phyloP scores from a whole-genome alignment of 441 rosid species.

The Rhodomyrtus psidioides region DNA sequence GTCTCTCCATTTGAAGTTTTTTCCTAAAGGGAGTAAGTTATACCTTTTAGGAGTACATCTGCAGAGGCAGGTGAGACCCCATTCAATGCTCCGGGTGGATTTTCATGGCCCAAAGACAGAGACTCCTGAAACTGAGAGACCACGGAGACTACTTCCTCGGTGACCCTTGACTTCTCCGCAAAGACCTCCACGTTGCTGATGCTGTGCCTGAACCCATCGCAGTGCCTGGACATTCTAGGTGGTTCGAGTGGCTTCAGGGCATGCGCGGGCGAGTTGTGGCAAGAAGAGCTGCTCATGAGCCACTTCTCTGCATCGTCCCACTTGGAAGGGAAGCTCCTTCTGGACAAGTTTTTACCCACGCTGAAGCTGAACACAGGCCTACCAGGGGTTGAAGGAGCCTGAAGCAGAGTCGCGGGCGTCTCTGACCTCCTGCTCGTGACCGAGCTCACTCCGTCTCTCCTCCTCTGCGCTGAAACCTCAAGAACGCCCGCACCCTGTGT shows the following conservation, averaged over 20 bases:
- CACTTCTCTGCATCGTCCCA: slow-evolving; percentile 97
- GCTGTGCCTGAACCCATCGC: slow-evolving; percentile 26
- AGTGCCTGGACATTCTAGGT: slow-evolving; percentile 27
- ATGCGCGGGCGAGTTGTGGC: slow-evolving; percentile 64
- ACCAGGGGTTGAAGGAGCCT: slow-evolving; percentile 77
- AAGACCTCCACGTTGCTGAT: slow-evolving; percentile 32
- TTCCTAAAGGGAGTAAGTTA: neutral
- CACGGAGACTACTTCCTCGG: slow-evolving; percentile 35
- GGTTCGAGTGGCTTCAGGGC: slow-evolving; percentile 26
- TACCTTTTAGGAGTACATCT: slow-evolving; percentile 66
- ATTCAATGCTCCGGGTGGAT: slow-evolving; percentile 22
- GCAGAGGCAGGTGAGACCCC: slow-evolving; percentile 31
- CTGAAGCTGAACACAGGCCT: slow-evolving; percentile 78
- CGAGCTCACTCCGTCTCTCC: slow-evolving; percentile 45
- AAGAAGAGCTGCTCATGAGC: slow-evolving; percentile 48
- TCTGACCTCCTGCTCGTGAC: slow-evolving; percentile 19
- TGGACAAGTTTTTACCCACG: slow-evolving; percentile 28
- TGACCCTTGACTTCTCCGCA: slow-evolving; percentile 62
- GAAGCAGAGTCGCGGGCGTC: slow-evolving; percentile 19
- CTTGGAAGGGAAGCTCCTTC: slow-evolving; percentile 79
- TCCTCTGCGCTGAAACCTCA: slow-evolving; percentile 14
- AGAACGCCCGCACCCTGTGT: neutral
- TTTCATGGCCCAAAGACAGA: slow-evolving; percentile 24
- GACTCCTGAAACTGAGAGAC: slow-evolving; percentile 26
- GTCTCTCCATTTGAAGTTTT: neutral